Evolutionary conservation across 73 alveolate species (phyloP), one percentile per base, ranked within the genome.

Genomic region (Tetrahymena malaccensis): DNA sequence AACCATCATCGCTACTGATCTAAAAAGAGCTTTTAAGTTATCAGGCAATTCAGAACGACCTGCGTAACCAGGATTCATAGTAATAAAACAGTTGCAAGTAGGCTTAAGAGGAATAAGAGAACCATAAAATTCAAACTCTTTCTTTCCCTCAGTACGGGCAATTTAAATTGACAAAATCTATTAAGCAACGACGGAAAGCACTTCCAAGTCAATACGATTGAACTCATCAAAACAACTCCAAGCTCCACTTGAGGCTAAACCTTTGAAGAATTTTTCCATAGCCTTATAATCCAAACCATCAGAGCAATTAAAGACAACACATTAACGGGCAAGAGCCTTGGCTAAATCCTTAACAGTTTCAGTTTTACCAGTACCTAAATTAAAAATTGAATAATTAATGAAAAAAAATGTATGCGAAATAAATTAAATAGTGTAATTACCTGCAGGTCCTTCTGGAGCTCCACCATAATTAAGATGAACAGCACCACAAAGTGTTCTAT

Each of bases 181-280:
- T 94, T 97, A 97, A 93, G 99, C 99, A 93, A 98, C 97, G 94
- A 98, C 99, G 83, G 99, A 97, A 44, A 98, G 97, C 95, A 98
- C 99, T 96, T 99, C 99, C 34, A 98, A 98, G 94, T 99, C 99
- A 94, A 99, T 99, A 94, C 99, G 98, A 97, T 99, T 99, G 98
- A 99, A 99, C 99, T 99, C 99, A 98, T 99, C 99, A 95, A 99
- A 99, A 96, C 99, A 99, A 43, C 98, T 97, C 99, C 99, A 99
- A 12, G 99, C 99, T 33, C 99, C 99, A 94, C 99, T 98, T 89
- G 99, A 98, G 34, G 99, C 99, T 94, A 99, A 98, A 43, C 99
- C 99, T 96, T 99, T 99, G 98, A 99, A 99, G 99, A 99, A 99
- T 97, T 99, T 99, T 50, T 99, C 99, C 99, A 99, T 99, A 96